A percentile compares a stretch with the other conserved stretches of the same genome.
These are phyloP conservation scores for Hypoxylon sp. DNA, from an alignment of 2,329 filamentous ascomycete genomes.

Conservation along the genomic window DNA sequence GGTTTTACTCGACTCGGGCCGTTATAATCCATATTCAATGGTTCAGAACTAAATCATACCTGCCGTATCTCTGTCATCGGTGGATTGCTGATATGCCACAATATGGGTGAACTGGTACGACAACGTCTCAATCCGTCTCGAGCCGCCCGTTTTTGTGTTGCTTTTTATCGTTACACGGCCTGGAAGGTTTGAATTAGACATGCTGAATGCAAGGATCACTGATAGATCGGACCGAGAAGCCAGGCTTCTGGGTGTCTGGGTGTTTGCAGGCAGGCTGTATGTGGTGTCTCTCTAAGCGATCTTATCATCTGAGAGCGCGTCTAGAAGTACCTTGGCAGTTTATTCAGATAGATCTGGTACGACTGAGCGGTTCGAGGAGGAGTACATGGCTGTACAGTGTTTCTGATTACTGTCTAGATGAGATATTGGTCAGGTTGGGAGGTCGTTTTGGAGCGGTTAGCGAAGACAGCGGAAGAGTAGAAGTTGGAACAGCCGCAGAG, in stretches of 20 bases:
- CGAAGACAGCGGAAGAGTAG: constrained; percentile 21
- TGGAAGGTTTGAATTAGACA: constrained; percentile 19
- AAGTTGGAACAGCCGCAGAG: constrained; percentile 42
- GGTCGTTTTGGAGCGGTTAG: constrained; percentile 23
- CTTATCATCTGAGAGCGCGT: constrained; percentile 28
- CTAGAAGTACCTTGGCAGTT: constrained; percentile 19
- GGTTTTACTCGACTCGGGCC: constrained; percentile 39
- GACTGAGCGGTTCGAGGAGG: constrained; percentile 35
- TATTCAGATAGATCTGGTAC: constrained; percentile 33
- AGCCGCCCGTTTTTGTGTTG: constrained; percentile 22
- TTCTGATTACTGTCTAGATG: constrained; percentile 16
- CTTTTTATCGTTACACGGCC: constrained; percentile 36
- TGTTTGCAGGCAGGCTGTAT: constrained; percentile 13
- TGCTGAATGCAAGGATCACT: constrained; percentile 38
- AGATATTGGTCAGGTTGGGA: background rate
- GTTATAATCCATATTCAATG: constrained; percentile 36
- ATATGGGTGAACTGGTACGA: constrained; percentile 21
- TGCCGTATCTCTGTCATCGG: constrained; percentile 15
- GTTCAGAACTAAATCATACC: constrained; percentile 10
- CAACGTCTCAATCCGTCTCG: constrained; percentile 28
- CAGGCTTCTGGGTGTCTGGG: constrained; percentile 35
- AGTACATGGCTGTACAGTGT: constrained; percentile 27
- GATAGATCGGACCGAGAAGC: constrained; percentile 46
- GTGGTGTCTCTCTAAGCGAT: constrained; percentile 27
- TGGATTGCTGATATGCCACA: constrained; percentile 18